Conservation (phyloP, 2,329 filamentous ascomycete genomes). For the Iodosphaeria phyllophila region DNA sequence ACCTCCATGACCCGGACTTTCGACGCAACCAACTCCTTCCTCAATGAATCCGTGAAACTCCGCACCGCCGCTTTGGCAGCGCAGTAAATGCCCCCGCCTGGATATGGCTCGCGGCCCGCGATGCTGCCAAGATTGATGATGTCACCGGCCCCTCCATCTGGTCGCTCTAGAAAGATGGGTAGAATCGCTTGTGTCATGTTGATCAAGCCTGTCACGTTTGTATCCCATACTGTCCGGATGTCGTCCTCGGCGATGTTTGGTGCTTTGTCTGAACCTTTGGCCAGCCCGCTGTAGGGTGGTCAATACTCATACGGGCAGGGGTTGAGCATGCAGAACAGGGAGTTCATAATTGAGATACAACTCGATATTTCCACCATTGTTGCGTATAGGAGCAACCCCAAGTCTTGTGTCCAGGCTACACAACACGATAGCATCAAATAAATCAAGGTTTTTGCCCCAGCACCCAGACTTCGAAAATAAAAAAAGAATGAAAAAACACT, state of each 20-base stretch:
- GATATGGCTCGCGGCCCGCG: constrained; percentile 46
- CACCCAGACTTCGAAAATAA: too few species aligned
- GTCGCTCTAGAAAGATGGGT: constrained; percentile 60
- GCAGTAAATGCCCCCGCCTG: constrained; percentile 61
- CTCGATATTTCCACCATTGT: too few species aligned
- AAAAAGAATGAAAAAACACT: too few species aligned
- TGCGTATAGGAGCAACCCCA: not conserved
- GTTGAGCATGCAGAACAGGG: too few species aligned
- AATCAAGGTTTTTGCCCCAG: too few species aligned
- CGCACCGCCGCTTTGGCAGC: constrained; percentile 60
- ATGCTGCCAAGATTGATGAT: constrained; percentile 74
- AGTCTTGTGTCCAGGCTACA: not conserved
- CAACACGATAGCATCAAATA: too few species aligned
- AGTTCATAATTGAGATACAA: too few species aligned
- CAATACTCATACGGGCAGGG: too few species aligned
- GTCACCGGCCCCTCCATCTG: constrained; percentile 63
- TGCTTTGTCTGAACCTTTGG: constrained; percentile 72
- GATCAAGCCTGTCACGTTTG: constrained; percentile 88
- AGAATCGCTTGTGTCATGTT: constrained; percentile 90
- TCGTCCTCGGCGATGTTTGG: constrained; percentile 70
- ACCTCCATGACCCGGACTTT: constrained; percentile 55
- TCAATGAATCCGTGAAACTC: constrained; percentile 51
- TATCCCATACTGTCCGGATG: constrained; percentile 72
- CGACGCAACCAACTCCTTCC: constrained; percentile 52
- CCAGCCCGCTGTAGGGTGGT: constrained; percentile 63